These are phyloP conservation scores for Fusarium buharicum DNA, from an alignment of 2,329 filamentous ascomycete species.

Conservation along the genomic window DNA sequence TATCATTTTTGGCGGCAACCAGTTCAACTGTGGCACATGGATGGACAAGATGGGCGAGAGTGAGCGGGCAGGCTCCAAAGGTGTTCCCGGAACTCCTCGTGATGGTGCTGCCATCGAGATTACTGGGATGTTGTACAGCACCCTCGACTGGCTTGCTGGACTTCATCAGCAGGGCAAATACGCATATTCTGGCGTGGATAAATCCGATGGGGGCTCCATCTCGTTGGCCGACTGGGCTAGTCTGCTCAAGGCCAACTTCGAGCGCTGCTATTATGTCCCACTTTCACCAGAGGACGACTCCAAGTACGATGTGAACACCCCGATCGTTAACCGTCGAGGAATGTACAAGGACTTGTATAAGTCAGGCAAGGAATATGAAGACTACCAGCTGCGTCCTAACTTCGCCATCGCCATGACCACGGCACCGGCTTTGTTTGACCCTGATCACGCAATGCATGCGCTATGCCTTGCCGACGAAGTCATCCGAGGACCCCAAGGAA, in stretches of 20 bases:
- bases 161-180: constrained; percentile 77
- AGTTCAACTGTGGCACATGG: constrained; percentile 97
- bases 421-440: constrained; percentile 86
- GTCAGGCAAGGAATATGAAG: constrained; percentile 94
- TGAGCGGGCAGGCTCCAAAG: constrained; percentile 88
- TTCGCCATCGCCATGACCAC: constrained; percentile 96
- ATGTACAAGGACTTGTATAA: constrained; percentile 98
- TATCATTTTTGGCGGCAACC: constrained; percentile 92
- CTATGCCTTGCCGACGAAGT: constrained; percentile 82
- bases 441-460: constrained; percentile 79
- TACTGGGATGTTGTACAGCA: constrained; percentile 91
- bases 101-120: constrained; percentile 97
- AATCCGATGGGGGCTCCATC: constrained; percentile 68
- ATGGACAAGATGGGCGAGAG: constrained; percentile 99
- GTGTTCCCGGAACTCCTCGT: constrained; percentile 92
- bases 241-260: constrained; percentile 86
- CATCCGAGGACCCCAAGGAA: constrained; percentile 87
- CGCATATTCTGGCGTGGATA: constrained; percentile 77
- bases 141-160: constrained; percentile 79
- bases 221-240: constrained; percentile 82
- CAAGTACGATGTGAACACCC: constrained; percentile 82
- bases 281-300: constrained; percentile 73
- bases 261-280: constrained; percentile 91
- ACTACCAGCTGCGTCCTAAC: constrained; percentile 95
- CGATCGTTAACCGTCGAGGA: constrained; percentile 86